Conservation (phyloP, 179 eudicot species). For the Silene coronaria region DNA sequence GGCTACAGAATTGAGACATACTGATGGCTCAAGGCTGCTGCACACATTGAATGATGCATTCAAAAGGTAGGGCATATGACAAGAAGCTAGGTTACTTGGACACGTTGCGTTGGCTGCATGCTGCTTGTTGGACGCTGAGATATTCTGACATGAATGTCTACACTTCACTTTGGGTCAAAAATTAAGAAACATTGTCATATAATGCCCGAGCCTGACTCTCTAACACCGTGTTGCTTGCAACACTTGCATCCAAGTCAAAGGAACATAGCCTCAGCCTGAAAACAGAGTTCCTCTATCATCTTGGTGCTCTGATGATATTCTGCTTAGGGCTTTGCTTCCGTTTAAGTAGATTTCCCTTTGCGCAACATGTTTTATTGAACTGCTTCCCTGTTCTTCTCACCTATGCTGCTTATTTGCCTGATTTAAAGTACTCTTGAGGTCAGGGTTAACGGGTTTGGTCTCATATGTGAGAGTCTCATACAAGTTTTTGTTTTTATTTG, state of each 20-base stretch:
- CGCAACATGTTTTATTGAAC: not conserved
- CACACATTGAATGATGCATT: conserved; percentile 66
- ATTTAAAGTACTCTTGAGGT: too few species aligned
- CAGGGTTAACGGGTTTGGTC: not conserved
- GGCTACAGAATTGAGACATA: conserved; percentile 67
- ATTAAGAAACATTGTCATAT: not conserved
- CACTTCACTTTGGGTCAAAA: not conserved
- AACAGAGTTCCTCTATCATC: not conserved
- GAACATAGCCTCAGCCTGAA: not conserved
- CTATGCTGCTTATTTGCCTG: too few species aligned
- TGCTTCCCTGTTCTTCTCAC: not conserved
- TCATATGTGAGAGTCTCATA: not conserved
- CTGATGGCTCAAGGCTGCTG: conserved; percentile 66
- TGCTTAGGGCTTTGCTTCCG: not conserved
- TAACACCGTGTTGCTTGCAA: not conserved
- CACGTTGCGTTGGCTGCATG: not conserved
- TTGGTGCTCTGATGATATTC: not conserved
- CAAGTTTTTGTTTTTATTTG: too few species aligned
- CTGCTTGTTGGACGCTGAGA: not conserved
- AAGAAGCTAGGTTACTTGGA: not conserved
- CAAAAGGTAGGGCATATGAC: conserved; percentile 51
- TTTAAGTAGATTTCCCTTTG: not conserved
- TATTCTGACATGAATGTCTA: not conserved
- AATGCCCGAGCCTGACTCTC: not conserved
- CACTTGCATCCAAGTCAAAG: not conserved